A percentile compares a stretch with the other conserved stretches of the same genome.
Evolutionary conservation across 179 eudicot genomes (phyloP).

Genomic region (Heliamphora pulchella): DNA sequence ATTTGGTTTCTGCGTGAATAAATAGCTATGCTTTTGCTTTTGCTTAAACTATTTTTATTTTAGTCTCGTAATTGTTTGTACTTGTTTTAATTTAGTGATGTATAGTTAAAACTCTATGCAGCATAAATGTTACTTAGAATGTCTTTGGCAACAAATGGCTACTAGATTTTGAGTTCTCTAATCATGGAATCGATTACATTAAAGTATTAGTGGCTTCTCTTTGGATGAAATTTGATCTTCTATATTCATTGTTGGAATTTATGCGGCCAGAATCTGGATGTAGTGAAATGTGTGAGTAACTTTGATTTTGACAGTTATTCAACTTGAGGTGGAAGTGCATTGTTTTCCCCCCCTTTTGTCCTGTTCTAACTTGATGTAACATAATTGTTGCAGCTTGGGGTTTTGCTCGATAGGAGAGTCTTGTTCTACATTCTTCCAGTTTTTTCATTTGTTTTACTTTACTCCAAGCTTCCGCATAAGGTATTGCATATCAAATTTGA

Average conservation of each 20-base stretch:
- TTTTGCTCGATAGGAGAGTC: conserved; percentile 77
- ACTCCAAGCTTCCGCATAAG: conserved; percentile 98
- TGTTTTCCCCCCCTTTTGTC: neutral
- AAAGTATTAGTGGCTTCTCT: too few species aligned
- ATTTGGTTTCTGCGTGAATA: neutral
- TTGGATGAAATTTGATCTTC: too few species aligned
- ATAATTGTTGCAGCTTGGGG: conserved; percentile 58
- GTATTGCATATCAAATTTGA: conserved; percentile 30
- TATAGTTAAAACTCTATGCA: neutral
- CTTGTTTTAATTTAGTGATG: neutral
- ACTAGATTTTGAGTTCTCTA: neutral
- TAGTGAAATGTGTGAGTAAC: neutral
- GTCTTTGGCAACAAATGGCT: neutral
- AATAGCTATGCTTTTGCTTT: neutral
- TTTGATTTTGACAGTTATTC: neutral
- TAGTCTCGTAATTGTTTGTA: too few species aligned
- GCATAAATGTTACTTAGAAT: neutral
- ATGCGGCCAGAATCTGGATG: too few species aligned
- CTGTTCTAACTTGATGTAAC: conserved; percentile 18
- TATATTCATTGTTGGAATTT: too few species aligned
- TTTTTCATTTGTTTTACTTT: conserved; percentile 60
- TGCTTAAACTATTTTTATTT: neutral
- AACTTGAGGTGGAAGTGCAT: conserved; percentile 8
- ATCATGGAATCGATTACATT: neutral
- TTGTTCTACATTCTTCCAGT: conserved; percentile 58